Base-by-base conservation (phyloP, 2,329 filamentous ascomycete species). In the Trichoderma brevicompactum region DNA sequence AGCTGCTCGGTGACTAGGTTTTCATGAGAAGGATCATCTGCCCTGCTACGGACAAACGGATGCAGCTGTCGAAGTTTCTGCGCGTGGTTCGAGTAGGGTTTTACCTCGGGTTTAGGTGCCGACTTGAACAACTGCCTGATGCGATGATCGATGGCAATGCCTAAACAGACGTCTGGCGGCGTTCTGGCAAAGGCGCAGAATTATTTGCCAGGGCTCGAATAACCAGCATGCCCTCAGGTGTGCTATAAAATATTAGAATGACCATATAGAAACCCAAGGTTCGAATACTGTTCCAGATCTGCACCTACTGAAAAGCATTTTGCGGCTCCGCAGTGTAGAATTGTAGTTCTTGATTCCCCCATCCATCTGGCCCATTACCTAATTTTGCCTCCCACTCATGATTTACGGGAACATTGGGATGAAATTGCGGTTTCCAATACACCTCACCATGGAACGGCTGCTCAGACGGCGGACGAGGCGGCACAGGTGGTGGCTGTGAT, bases 261-360 rank as follows among this genome's bases (percentile, higher is more conserved):
- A 7, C 43, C 7, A 41, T 50, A 15, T 32, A 12, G 10, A n/a
- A 34, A 4, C 17, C 58, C 0, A 3, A 10, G 8, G 19, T 36
- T 32, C 3, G 6, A 49, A n/a, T 32, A 38, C 17, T 15, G 7
- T 23, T 5, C 6, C 0, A 48, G 13, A 7, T 17, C 12, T 15
- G 15, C 15, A 52, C 58, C 23, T 66, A 79, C 77, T 86, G 79
- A 72, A 87, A 88, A 23, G 81, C 81, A 70, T 87, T 87, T 5
- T 76, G 71, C 0, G 79, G 72, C 10, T 76, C 73, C 40, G 80
- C 75, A 6, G 82, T 83, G 72, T 88, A 88, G 75, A 84, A 82
- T 74, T 88, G 80, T 55, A 84, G 76, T 75, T 88, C 85, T 67
- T 85, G 82, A 71, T 88, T 88, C 23, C 85, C 85, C 85, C 85